Percentiles rank a stretch among this genome's conserved stretches.
Conservation (phyloP, 208 protist genomes). For the Acanthamoeba castellanii region DNA sequence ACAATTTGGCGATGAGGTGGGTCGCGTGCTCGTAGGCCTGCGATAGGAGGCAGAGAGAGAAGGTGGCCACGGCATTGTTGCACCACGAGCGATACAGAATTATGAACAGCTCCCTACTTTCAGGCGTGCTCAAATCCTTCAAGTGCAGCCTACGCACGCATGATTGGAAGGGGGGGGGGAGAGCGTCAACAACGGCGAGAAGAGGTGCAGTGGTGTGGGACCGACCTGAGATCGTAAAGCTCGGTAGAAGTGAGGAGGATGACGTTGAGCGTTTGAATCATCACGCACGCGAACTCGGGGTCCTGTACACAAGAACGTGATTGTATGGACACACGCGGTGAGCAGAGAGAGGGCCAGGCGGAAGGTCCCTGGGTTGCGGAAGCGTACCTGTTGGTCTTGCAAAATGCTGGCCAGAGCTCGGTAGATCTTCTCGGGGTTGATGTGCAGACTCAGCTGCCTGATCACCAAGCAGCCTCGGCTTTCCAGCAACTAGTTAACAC, state of each 20-base stretch:
- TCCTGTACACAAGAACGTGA: conserved; percentile 62
- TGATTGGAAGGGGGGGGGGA: not conserved
- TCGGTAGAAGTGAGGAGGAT: conserved; percentile 94
- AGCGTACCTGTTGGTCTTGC: not conserved
- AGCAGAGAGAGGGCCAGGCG: too few species aligned
- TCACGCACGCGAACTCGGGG: conserved; percentile 85
- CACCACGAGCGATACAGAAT: conserved; percentile 87
- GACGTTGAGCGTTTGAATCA: conserved; percentile 90
- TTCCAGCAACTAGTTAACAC: conserved; percentile 72
- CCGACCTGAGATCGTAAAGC: conserved; percentile 90
- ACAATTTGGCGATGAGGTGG: conserved; percentile 88
- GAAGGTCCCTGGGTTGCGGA: not conserved
- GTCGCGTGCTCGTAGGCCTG: conserved; percentile 92
- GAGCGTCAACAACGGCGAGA: not conserved
- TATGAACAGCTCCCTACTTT: conserved; percentile 88
- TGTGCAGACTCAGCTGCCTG: conserved; percentile 83
- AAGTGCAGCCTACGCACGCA: conserved; percentile 35
- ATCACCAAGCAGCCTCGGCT: conserved; percentile 84
- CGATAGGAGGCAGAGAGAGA: conserved; percentile 94
- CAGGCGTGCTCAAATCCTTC: conserved; percentile 77
- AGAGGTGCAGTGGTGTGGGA: not conserved
- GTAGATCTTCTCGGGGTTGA: conserved; percentile 83
- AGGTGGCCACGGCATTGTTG: conserved; percentile 93
- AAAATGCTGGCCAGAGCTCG: conserved; percentile 74
- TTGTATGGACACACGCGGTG: too few species aligned